These are phyloP conservation scores for Vitellaria paradoxa DNA, from an alignment of 179 eudicot species.

Conservation along the genomic window DNA sequence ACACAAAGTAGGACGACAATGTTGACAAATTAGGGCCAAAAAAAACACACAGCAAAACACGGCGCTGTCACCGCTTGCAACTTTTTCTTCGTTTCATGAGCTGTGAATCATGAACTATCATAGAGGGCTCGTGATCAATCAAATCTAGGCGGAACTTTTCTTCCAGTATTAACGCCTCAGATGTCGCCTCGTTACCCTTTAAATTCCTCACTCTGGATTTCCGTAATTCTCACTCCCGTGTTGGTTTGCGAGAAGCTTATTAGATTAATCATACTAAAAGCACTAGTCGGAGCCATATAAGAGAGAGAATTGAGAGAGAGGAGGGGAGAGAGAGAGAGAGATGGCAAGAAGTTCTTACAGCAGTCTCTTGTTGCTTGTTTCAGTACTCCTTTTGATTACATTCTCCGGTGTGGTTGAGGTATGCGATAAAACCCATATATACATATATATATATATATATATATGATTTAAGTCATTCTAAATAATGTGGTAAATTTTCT, in stretches of 20 bases:
- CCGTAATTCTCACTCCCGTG: no score
- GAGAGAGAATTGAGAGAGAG: no score
- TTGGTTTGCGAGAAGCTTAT: no score
- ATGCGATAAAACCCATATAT: neutral
- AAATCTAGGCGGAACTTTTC: neutral
- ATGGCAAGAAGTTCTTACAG: constrained; percentile 13
- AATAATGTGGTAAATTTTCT: no score
- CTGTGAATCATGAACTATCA: neutral
- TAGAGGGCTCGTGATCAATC: neutral
- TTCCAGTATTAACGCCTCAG: neutral
- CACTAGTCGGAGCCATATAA: no score
- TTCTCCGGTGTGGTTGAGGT: constrained; percentile 23
- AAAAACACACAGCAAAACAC: neutral
- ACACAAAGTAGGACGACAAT: no score
- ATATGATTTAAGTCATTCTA: neutral
- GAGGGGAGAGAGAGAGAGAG: no score
- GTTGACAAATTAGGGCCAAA: neutral
- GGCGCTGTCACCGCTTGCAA: constrained; percentile 1
- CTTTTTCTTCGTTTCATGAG: neutral
- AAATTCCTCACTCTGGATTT: no score
- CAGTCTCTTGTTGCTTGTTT: constrained; percentile 9
- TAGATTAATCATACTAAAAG: no score
- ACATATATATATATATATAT: no score
- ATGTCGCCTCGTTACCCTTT: no score
- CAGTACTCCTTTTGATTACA: constrained; percentile 17